Percentiles rank a stretch among this genome's conserved stretches.
Evolutionary conservation across 1,284 basidiomycete genomes (phyloP).

Genomic region (Afroboletus lepidellus): DNA sequence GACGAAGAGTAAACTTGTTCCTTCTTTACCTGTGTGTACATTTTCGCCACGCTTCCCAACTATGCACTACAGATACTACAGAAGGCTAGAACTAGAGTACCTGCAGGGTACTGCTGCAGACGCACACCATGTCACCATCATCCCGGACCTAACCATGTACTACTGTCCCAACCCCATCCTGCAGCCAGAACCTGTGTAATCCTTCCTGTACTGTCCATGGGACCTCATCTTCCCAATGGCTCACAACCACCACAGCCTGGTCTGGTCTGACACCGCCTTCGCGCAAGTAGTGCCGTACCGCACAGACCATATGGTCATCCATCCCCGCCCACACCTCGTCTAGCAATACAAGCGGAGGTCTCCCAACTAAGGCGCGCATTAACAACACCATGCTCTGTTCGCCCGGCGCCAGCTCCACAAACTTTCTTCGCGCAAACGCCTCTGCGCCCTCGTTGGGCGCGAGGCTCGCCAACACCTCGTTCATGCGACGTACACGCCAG

Average conservation of each 20-base stretch:
- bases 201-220: constrained; percentile 65
- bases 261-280: constrained; percentile 50
- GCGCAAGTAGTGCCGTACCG: constrained; percentile 62
- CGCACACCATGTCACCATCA: no score
- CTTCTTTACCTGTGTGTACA: no score
- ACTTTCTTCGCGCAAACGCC: constrained; percentile 47
- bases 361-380: constrained; percentile 78
- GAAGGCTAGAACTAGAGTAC: no score
- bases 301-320: constrained; percentile 72
- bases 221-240: constrained; percentile 88
- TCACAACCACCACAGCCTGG: constrained; percentile 82
- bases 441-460: constrained; percentile 43
- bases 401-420: constrained; percentile 62
- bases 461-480: constrained; percentile 62
- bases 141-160: no score
- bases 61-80: no score
- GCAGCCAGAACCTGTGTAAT: constrained; percentile 38
- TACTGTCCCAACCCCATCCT: constrained; percentile 36
- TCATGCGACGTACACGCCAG: constrained; percentile 48
- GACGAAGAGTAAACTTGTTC: no score
- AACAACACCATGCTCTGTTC: constrained; percentile 81
- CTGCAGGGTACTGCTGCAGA: no score
- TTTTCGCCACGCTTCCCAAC: no score
- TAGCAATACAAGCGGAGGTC: constrained; percentile 70
- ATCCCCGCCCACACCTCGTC: constrained; percentile 93